Evolutionary conservation across 257 asterid genomes (phyloP).

Genomic region (Rauvolfia tetraphylla): DNA sequence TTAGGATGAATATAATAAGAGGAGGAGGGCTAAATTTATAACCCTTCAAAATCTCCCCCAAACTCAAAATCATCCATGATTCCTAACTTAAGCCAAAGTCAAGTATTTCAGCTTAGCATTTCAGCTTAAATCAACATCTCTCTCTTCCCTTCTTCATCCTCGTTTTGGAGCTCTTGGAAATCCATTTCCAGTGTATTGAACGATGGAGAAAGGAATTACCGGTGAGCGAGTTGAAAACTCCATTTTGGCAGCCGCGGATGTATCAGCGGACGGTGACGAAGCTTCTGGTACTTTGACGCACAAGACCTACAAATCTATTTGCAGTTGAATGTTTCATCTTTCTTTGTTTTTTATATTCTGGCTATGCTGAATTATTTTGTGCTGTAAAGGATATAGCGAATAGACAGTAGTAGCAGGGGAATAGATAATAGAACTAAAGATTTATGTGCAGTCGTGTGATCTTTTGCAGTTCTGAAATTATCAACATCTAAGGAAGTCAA

Average conservation of each 20-base stretch:
- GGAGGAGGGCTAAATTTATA: too few relatives aligned
- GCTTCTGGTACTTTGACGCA: constrained; percentile 29
- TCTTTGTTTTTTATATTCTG: not conserved
- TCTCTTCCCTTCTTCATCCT: not conserved
- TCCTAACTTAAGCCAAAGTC: too few relatives aligned
- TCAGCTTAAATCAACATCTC: too few relatives aligned
- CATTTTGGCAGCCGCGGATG: constrained; percentile 14
- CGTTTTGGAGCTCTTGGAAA: not conserved
- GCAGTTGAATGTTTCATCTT: not conserved
- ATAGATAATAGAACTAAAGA: not conserved
- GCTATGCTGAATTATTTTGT: not conserved
- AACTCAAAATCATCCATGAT: too few relatives aligned
- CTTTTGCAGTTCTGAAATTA: not conserved
- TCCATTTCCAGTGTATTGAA: not conserved
- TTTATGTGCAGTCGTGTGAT: not conserved
- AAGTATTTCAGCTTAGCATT: too few relatives aligned
- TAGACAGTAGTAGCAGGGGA: not conserved
- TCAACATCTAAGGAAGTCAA: not conserved
- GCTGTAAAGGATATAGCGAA: too few relatives aligned
- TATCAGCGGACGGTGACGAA: constrained; percentile 19
- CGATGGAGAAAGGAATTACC: constrained; percentile 12
- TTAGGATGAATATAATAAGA: too few relatives aligned
- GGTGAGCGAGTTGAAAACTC: constrained; percentile 18
- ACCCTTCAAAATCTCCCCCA: too few relatives aligned
- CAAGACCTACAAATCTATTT: not conserved